Conservation (phyloP, 805 yeast species). For the Maudiozyma turicensis region DNA sequence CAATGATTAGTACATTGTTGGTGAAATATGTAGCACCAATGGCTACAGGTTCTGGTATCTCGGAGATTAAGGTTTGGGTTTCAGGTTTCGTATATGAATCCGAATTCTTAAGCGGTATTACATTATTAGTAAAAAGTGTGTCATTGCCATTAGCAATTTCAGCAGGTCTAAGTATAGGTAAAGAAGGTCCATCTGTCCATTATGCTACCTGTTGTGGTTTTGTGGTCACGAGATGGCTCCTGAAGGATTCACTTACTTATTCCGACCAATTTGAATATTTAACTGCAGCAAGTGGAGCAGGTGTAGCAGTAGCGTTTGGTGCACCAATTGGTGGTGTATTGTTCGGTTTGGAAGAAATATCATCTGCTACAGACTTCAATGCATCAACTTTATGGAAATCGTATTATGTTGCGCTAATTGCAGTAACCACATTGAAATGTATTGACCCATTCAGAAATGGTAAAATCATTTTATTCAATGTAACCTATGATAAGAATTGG, state of each 20-base stretch:
- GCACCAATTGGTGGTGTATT: slow-evolving; percentile 95
- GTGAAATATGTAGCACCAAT: slow-evolving; percentile 70
- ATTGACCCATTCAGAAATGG: slow-evolving; percentile 93
- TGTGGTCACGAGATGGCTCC: slow-evolving; percentile 50
- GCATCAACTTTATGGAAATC: slow-evolving; percentile 81
- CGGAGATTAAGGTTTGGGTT: slow-evolving; percentile 90
- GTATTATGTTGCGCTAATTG: slow-evolving; percentile 82
- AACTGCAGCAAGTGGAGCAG: slow-evolving; percentile 92
- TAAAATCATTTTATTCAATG: slow-evolving; percentile 86
- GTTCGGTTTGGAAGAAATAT: slow-evolving; percentile 84
- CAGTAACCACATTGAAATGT: slow-evolving; percentile 69
- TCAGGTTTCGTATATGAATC: slow-evolving; percentile 71
- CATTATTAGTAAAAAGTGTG: slow-evolving; percentile 64
- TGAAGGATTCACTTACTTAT: slow-evolving; percentile 28
- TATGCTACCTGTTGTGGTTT: slow-evolving; percentile 96
- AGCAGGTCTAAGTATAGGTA: slow-evolving; percentile 88
- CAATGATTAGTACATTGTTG: slow-evolving; percentile 53
- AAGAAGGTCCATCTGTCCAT: slow-evolving; percentile 97
- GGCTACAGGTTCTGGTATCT: slow-evolving; percentile 96
- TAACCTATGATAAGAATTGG: slow-evolving; percentile 83
- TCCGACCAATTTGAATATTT: slow-evolving; percentile 34
- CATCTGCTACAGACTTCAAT: slow-evolving; percentile 54
- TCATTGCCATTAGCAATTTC: slow-evolving; percentile 88
- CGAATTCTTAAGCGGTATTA: slow-evolving; percentile 65
- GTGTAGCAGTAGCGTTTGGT: slow-evolving; percentile 97